phyloP scores from a whole-genome alignment of 495 filamentous ascomycete genomes.

The Elaphomyces granulatus region DNA sequence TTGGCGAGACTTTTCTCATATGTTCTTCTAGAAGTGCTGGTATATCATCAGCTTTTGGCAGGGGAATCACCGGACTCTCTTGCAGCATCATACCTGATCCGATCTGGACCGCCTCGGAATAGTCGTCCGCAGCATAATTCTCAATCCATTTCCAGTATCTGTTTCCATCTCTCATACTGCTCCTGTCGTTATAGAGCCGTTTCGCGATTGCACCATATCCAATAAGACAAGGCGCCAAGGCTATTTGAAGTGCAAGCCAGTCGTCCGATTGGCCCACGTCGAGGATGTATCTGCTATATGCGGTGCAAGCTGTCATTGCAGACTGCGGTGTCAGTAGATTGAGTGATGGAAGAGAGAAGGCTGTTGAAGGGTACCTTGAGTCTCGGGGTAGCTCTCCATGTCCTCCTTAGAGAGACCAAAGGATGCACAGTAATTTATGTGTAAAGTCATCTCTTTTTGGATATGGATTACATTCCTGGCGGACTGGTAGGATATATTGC shows the following conservation, averaged over 20 bases:
- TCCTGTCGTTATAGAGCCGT: constrained; percentile 42
- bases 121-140: constrained; percentile 71
- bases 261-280: constrained; percentile 80
- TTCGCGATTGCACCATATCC: constrained; percentile 70
- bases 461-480: constrained; percentile 61
- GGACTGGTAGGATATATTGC: constrained; percentile 29
- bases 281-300: constrained; percentile 59
- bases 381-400: constrained; percentile 59
- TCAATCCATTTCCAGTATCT: constrained; percentile 84
- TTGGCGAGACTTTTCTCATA: constrained; percentile 51
- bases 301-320: constrained; percentile 25
- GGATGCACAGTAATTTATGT: constrained; percentile 61
- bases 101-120: constrained; percentile 47
- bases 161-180: constrained; percentile 45
- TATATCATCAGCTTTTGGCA: constrained; percentile 11
- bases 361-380: too few species aligned
- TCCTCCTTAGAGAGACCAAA: constrained; percentile 68
- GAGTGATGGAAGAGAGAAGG: constrained; percentile 48
- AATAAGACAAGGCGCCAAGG: constrained; percentile 71
- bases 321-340: constrained; percentile 18
- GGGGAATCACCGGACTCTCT: constrained; percentile 1
- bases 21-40: constrained; percentile 58
- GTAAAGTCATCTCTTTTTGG: constrained; percentile 62
- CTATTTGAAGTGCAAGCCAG: constrained; percentile 68
- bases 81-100: constrained; percentile 40